phyloP scores from a whole-genome alignment of 371 early-diverging fungal species.

The Rhizopus delemar region DNA sequence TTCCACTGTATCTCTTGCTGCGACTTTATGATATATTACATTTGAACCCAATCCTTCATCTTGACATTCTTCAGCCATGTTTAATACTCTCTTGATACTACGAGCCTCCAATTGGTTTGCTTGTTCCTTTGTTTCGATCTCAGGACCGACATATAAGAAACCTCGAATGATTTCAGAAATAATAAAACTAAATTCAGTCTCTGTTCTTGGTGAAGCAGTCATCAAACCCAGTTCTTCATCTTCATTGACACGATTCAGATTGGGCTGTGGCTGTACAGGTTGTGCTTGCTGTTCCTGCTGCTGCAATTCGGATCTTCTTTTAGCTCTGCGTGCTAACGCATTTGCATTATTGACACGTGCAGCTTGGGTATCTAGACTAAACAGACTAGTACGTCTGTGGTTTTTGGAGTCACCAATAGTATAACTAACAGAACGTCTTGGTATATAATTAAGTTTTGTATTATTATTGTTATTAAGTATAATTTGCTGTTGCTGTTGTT shows the following conservation, averaged over 20 bases:
- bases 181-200: constrained; percentile 52
- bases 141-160: constrained; percentile 63
- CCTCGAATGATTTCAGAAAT: constrained; percentile 64
- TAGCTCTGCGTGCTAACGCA: constrained; percentile 50
- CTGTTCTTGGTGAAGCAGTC: constrained; percentile 38
- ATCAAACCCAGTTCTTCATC: constrained; percentile 34
- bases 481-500: not conserved
- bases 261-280: constrained; percentile 5
- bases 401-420: constrained; percentile 37
- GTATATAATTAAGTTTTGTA: constrained; percentile 13
- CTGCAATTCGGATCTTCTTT: constrained; percentile 28
- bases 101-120: constrained; percentile 50
- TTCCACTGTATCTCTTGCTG: constrained; percentile 63
- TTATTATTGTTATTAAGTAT: constrained; percentile 5
- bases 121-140: constrained; percentile 55
- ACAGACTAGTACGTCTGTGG: constrained; percentile 44
- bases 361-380: constrained; percentile 54
- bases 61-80: constrained; percentile 68
- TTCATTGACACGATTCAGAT: constrained; percentile 34
- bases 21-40: constrained; percentile 58
- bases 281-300: constrained; percentile 12
- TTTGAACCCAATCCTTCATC: constrained; percentile 39
- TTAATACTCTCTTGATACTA: constrained; percentile 55
- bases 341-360: constrained; percentile 51
- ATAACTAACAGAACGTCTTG: constrained; percentile 49